Base-by-base conservation (phyloP, 2,329 filamentous ascomycete species). In the Stagonosporopsis chrysanthemi region DNA sequence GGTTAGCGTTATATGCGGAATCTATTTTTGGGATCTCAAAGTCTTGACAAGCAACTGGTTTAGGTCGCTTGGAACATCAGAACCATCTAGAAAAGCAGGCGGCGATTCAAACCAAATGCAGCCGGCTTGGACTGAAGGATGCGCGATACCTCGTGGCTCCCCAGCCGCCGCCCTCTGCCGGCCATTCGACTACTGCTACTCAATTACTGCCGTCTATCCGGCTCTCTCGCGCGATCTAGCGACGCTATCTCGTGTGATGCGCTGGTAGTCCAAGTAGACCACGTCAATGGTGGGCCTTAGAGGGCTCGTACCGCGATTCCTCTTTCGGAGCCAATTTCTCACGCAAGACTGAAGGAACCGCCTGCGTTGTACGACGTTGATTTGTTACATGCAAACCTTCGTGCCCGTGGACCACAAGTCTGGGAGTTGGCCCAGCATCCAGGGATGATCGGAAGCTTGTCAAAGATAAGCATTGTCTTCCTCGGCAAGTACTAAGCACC, bases 401-500 rank as follows among this genome's bases (percentile, higher is more conserved):
- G 26, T 40, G 19, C 38, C 11, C 14, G 23, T 15, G 12, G 19
- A 29, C 35, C 46, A 15, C 11, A 2, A n/a, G 6, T 9, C 24
- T 23, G 46, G 29, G 8, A 46, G 6, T 24, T 44, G 38, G 38
- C 24, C 47, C 49, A n/a, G 24, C 23, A 9, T 42, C 24, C 31
- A 41, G 28, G 29, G 46, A 47, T 28, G 3, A 33, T 43, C 11
- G 60, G 47, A 67, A 62, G 64, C 56, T 63, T 65, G 24, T 42
- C 38, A 19, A 9, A 33, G 45, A 58, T 41, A 66, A 62, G 58
- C 57, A 52, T 66, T 31, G 24, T 40, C 19, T 19, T 6, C 42
- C 45, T 51, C 36, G 44, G 48, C 36, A 46, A 38, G 22, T n/a
- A 17, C 35, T 42, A 35, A 46, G 38, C 43, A 51, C 42, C 22